Evolutionary conservation across 179 eudicot genomes (phyloP), one percentile per base, ranked within the genome.

Genomic region (Actinidia arguta): DNA sequence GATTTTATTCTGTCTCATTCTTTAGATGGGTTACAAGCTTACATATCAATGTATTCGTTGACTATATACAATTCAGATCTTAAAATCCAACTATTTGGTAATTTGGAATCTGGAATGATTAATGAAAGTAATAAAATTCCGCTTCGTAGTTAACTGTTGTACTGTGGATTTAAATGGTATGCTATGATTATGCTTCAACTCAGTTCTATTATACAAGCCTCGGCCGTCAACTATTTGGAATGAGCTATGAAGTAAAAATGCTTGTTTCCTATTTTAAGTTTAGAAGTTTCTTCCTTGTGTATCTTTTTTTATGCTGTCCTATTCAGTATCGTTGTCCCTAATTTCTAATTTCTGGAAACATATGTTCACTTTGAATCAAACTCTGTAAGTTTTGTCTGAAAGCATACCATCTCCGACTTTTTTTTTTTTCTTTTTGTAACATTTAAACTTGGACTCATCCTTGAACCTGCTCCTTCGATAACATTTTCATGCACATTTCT

Each of bases 1-100:
- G 5, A 78, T 48, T 44, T 78, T 78, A 63, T 62, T 55, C 44
- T 78, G 72, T 46, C 55, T 31, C 25, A 17, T 75, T 31, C 48
- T 27, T 75, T 75, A 8, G 64, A 11, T 58, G 68, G 68, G 22
- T 9, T 77, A 6, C n/a, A 59, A n/a, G n/a, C n/a, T n/a, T n/a
- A n/a, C n/a, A n/a, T n/a, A n/a, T n/a, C n/a, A n/a, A n/a, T n/a
- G n/a, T n/a, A n/a, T n/a, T n/a, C n/a, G n/a, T n/a, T n/a, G n/a
- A n/a, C n/a, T 59, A 44, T 9, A 20, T 22, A 13, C 61, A 39
- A 44, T 3, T 76, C 11, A 42, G 22, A 22, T 7, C 17, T 20
- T 39, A 18, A 25, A 20, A 76, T 61, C 48, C 18, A 51, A 47
- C 54, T 13, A 1, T n/a, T 14, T 42, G 6, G 47, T 27, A 54